phyloP scores from a whole-genome alignment of 2,329 filamentous ascomycete species.

The Stromatinia cepivora region DNA sequence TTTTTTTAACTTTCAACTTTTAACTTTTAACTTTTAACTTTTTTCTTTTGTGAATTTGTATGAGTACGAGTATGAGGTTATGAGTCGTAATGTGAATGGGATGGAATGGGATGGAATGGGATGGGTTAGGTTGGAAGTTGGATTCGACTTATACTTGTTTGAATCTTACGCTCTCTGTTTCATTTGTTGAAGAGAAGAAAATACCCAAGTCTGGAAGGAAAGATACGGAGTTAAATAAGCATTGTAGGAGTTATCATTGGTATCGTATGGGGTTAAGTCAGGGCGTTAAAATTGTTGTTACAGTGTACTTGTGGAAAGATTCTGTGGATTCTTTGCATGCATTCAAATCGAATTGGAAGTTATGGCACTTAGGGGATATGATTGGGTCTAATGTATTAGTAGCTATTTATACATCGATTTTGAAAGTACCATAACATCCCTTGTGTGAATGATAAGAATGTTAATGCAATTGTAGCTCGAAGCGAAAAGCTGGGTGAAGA shows the following conservation, averaged over 20 bases:
- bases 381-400: neutral
- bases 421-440: neutral
- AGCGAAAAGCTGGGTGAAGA: neutral
- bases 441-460: neutral
- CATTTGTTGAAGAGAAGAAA: slow-evolving; percentile 12
- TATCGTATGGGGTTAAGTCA: neutral
- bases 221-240: neutral
- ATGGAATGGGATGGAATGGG: neutral
- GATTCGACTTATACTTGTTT: neutral
- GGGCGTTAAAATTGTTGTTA: neutral
- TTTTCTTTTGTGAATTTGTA: neutral
- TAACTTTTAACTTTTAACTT: neutral
- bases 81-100: neutral
- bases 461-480: neutral
- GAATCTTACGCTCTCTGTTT: neutral
- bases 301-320: neutral
- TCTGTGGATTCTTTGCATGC: neutral
- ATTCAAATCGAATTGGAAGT: neutral
- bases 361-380: neutral
- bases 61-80: slow-evolving; percentile 1
- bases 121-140: neutral
- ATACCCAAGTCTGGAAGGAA: slow-evolving; percentile 9
- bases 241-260: neutral
- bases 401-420: slow-evolving; percentile 1
- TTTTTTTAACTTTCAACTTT: neutral